Evolutionary conservation across 352 stramenopile species (phyloP).

Genomic region (Phytophthora chlamydospora): DNA sequence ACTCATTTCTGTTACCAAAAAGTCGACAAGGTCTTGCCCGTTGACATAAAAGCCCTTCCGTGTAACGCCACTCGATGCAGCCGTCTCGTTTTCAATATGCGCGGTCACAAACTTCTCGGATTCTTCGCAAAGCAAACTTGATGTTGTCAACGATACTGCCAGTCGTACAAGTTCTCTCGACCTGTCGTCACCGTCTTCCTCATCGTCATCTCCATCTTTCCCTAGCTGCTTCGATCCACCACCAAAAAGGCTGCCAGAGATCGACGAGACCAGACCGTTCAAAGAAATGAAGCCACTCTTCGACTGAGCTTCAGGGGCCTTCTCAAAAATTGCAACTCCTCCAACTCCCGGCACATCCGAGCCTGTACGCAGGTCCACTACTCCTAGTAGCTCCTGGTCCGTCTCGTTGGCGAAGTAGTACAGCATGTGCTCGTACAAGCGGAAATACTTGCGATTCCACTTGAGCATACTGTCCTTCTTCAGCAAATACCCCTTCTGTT

Average conservation of each 20-base stretch:
- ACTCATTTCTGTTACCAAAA: slow-evolving; percentile 68
- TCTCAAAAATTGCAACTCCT: slow-evolving; percentile 86
- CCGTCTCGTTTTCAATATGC: slow-evolving; percentile 39
- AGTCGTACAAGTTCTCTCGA: slow-evolving; percentile 64
- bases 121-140: slow-evolving; percentile 60
- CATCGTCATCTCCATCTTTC: slow-evolving; percentile 51
- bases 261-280: slow-evolving; percentile 84
- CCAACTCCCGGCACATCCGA: slow-evolving; percentile 74
- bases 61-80: slow-evolving; percentile 37
- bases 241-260: slow-evolving; percentile 79
- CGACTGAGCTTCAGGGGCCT: slow-evolving; percentile 54
- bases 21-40: slow-evolving; percentile 75
- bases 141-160: slow-evolving; percentile 75
- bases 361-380: slow-evolving; percentile 79
- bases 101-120: slow-evolving; percentile 70
- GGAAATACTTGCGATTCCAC: slow-evolving; percentile 91
- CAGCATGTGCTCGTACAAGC: slow-evolving; percentile 87
- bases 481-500: slow-evolving; percentile 80
- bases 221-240: slow-evolving; percentile 55
- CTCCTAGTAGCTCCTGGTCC: slow-evolving; percentile 83
- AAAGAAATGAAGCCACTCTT: slow-evolving; percentile 78
- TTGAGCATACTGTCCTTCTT: slow-evolving; percentile 91
- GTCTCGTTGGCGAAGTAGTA: slow-evolving; percentile 90
- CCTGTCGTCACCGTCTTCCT: slow-evolving; percentile 60
- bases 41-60: slow-evolving; percentile 82